These are phyloP conservation scores for Ramaria sp. DNA, from an alignment of 768 basidiomycete species.

Conservation along the genomic window DNA sequence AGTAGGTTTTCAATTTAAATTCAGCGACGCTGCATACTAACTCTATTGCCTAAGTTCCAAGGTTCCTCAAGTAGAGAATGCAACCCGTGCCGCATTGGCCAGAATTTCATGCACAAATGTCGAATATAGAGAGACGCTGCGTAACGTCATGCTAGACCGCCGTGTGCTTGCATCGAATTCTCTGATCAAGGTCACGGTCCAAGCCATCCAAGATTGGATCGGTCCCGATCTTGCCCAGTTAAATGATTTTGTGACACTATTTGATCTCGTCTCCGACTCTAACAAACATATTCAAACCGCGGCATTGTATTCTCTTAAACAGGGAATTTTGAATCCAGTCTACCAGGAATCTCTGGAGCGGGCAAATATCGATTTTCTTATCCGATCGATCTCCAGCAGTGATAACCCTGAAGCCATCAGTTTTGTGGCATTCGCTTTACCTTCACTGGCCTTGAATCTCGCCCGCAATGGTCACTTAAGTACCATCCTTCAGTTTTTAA, in stretches of 20 bases:
- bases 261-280: constrained; percentile 12
- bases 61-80: constrained; percentile 7
- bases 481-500: constrained; percentile 10
- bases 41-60: constrained; percentile 5
- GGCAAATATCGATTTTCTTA: constrained; percentile 10
- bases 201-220: constrained; percentile 15
- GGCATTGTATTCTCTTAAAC: constrained; percentile 11
- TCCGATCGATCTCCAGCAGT: constrained; percentile 10
- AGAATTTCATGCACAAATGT: constrained; percentile 12
- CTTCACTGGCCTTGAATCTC: constrained; percentile 10
- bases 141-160: constrained; percentile 11
- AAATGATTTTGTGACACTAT: constrained; percentile 12
- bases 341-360: constrained; percentile 14
- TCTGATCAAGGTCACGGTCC: constrained; percentile 11
- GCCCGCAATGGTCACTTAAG: constrained; percentile 11
- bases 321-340: constrained; percentile 8
- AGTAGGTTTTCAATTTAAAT: constrained; percentile 11
- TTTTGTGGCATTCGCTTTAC: constrained; percentile 12
- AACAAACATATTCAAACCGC: constrained; percentile 12
- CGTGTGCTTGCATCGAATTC: constrained; percentile 11
- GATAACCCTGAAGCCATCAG: constrained; percentile 13
- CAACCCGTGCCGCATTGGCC: constrained; percentile 11
- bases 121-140: constrained; percentile 11
- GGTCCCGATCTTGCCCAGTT: constrained; percentile 14
- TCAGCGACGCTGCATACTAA: neutral